A percentile compares a stretch with the other conserved stretches of the same genome.
phyloP scores from a whole-genome alignment of 208 protist species.

The Tritrichomonas musculus region DNA sequence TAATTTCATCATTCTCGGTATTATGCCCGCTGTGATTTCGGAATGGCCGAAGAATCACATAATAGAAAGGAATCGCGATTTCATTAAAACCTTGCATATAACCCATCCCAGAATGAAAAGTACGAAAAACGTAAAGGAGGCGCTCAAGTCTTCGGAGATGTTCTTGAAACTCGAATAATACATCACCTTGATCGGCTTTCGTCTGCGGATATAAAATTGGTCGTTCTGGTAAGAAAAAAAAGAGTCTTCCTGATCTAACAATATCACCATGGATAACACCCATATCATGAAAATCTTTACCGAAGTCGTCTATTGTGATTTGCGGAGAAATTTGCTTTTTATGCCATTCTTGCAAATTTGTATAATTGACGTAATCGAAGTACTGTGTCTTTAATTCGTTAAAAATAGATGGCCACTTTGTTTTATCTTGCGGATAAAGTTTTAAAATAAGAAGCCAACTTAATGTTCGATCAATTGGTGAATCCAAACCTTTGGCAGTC shows the following conservation, averaged over 20 bases:
- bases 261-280: neutral
- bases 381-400: neutral
- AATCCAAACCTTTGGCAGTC: neutral
- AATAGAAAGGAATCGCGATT: neutral
- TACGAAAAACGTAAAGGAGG: neutral
- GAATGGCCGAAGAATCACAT: neutral
- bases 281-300: neutral
- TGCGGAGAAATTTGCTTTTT: neutral
- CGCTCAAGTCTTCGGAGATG: neutral
- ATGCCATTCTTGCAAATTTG: neutral
- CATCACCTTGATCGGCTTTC: neutral
- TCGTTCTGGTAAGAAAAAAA: neutral
- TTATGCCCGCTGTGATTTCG: neutral
- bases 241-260: neutral
- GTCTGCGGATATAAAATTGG: neutral
- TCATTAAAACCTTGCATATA: conserved; percentile 33
- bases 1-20: too few species aligned
- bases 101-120: neutral
- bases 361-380: neutral
- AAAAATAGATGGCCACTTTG: neutral
- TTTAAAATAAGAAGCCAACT: neutral
- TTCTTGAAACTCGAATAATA: neutral
- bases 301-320: neutral
- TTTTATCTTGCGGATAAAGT: neutral
- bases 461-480: neutral